Evolutionary conservation across 2,329 filamentous ascomycete genomes (phyloP), one percentile per base, ranked within the genome.

Genomic region (Curvularia spicifera): DNA sequence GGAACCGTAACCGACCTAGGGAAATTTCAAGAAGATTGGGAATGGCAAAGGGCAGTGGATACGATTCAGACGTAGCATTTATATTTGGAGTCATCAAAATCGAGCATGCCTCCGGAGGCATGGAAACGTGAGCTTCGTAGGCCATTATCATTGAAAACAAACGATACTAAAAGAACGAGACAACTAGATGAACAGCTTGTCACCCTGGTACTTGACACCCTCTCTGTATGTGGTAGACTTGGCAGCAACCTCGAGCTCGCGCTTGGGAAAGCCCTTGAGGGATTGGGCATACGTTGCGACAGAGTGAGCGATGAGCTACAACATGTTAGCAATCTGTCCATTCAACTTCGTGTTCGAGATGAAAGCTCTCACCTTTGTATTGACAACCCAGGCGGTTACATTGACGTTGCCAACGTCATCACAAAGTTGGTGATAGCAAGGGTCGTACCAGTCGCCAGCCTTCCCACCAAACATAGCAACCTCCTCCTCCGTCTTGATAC

Each of bases 361-460:
- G 5, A 12, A 33, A 40, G 3, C 8, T 49, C 63, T 54, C 63
- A 70, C 75, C 64, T 75, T 76, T 3, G 76, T 75, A 57, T 78
- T 78, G 22, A 77, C 70, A 37, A 78, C 54, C 64, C 73, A 79
- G 15, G 77, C 75, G 7, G 73, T 76, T 37, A 72, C 49, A 46
- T 78, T 76, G 28, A 79, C 63, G 55, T 79, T 79, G 43, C 70
- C 70, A 8, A 78, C 60, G 53, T 73, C 71, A 50, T 80, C 78
- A 28, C 77, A 77, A 2, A 74, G 65, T 57, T 74, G 68, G 51
- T 80, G 78, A 59, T 80, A 79, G 56, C 76, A 78, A 5, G 67
- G 66, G 54, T 79, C 77, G 48, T 75, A 76, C 67, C 72, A 75
- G 5, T 76, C 70, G 6, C 78, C 78, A 0, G 73, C 76, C 53